Conservation (phyloP, 164 flowering plant genomes). For the Tetrastigma voinierianum region DNA sequence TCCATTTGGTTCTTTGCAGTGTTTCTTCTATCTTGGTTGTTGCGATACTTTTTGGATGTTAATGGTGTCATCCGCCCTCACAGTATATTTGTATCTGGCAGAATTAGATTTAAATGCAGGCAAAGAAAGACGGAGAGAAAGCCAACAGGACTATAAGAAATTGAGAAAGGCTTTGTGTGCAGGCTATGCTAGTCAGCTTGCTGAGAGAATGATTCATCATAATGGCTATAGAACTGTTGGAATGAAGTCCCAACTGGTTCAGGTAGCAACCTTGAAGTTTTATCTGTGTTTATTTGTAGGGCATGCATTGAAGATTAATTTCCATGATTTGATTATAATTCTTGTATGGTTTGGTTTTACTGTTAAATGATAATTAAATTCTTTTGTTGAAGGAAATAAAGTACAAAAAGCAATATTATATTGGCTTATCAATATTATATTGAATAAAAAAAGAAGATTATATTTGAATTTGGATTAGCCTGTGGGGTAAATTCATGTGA, state of each 20-base stretch:
- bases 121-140: constrained; percentile 41
- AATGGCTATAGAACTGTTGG: constrained; percentile 88
- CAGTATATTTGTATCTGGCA: background rate
- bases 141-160: constrained; percentile 46
- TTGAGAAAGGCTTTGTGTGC: constrained; percentile 80
- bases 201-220: constrained; percentile 89
- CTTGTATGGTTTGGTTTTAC: background rate
- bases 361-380: background rate
- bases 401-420: no score
- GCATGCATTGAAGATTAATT: background rate
- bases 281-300: background rate
- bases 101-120: constrained; percentile 61
- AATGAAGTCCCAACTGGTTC: constrained; percentile 80
- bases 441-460: no score
- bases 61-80: background rate
- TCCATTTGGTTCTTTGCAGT: background rate
- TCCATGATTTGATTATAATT: background rate
- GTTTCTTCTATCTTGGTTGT: background rate
- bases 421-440: no score
- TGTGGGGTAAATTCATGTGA: no score
- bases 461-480: no score
- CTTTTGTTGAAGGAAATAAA: background rate
- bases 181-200: constrained; percentile 90
- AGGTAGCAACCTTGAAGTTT: constrained; percentile 38
- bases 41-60: background rate